A percentile compares a stretch with the other conserved stretches of the same genome.
Evolutionary conservation across 768 basidiomycete genomes (phyloP).

Genomic region (Bullera alba): DNA sequence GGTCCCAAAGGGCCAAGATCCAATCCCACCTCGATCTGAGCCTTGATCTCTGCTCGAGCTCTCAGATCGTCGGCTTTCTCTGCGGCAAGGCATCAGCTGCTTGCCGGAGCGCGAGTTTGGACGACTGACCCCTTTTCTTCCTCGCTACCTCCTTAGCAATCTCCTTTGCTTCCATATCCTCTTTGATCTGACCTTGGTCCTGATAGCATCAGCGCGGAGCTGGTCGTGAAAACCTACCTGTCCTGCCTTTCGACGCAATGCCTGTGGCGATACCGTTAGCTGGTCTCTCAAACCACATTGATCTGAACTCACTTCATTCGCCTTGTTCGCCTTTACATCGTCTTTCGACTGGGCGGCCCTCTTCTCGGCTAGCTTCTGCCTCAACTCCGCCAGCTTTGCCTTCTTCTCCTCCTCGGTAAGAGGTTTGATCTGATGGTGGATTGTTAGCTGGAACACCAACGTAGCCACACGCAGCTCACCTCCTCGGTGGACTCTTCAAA

Average conservation of each 20-base stretch:
- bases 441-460: not conserved
- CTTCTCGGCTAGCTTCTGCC: conserved; percentile 72
- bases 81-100: conserved; percentile 40
- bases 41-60: conserved; percentile 78
- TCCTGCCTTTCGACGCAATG: conserved; percentile 74
- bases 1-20: not conserved
- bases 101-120: not conserved
- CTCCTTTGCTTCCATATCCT: conserved; percentile 58
- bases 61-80: conserved; percentile 86
- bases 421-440: conserved; percentile 65
- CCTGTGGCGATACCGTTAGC: conserved; percentile 57
- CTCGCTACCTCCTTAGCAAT: conserved; percentile 62
- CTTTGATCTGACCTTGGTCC: conserved; percentile 70
- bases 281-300: not conserved
- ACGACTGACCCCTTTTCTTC: conserved; percentile 61
- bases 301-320: conserved; percentile 37
- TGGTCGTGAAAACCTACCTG: conserved; percentile 52
- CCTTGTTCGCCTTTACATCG: conserved; percentile 61
- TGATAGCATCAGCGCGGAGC: conserved; percentile 5
- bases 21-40: conserved; percentile 66
- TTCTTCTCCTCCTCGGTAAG: conserved; percentile 91
- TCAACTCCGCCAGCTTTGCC: conserved; percentile 69
- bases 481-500: conserved; percentile 96
- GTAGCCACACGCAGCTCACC: conserved; percentile 48
- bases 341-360: conserved; percentile 63